Evolutionary conservation across 805 yeast genomes (phyloP), one percentile per base, ranked within the genome.

Genomic region (Lipomyces yamanashiensis): DNA sequence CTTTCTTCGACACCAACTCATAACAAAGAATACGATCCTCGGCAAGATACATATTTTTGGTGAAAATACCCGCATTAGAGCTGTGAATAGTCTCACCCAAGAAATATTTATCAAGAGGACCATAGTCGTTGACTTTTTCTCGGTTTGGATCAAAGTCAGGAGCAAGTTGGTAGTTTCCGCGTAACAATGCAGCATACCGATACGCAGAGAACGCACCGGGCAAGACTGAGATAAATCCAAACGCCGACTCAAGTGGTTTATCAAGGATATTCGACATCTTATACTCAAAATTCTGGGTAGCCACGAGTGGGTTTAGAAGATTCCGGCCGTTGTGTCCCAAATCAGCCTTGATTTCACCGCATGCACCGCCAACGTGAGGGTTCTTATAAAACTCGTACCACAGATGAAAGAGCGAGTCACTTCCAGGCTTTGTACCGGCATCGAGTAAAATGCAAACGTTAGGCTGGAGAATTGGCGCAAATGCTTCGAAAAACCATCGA

Each of bases 151-250:
- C 61, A 3, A 15, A 47, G 19, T 34, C 28, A 12, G 54, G 49
- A 9, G 48, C 17, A 13, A 23, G n/a, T n/a, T 43, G 54, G 37
- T 19, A 34, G 19, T 23, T 52, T 7, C 53, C 47, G 1, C 54
- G 41, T 5, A 58, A 19, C 3, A 58, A 23, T 1, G 98, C 98
- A 40, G 80, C 84, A 72, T 87, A 92, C 64, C 98, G 80, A 75
- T 95, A 93, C 0, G 98, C 99, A 12, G 96, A 89, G 72, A 95
- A 92, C 0, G 98, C 98, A 72, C 98, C 98, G 0, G 98, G 98
- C 59, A 95, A 81, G 61, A 95, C 98, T 0, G 96, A 84, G 70
- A 93, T 92, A 74, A 91, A 93, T 0, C 99, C 99, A 78, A 95
- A 93, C 1, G 87, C 89, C 3, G 96, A 87, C 75, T 93, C 99